phyloP scores from a whole-genome alignment of 495 filamentous ascomycete genomes.

The Apiosordaria backusii region DNA sequence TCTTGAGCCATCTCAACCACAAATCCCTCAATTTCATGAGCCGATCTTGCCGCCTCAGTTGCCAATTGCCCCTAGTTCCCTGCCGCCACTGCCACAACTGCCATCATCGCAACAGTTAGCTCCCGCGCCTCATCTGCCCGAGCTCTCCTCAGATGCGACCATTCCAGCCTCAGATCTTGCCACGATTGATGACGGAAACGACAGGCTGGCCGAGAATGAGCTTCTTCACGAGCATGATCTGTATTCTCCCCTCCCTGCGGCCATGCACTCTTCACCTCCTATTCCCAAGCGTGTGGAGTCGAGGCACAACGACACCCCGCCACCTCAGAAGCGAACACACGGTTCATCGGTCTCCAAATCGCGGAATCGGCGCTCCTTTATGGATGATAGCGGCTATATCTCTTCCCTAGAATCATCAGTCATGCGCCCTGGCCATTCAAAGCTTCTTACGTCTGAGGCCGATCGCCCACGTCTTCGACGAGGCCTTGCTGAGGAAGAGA shows the following conservation, averaged over 20 bases:
- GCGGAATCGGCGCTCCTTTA: conserved; percentile 63
- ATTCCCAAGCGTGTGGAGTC: conserved; percentile 59
- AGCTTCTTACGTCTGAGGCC: conserved; percentile 68
- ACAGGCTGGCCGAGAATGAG: conserved; percentile 47
- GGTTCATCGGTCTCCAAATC: conserved; percentile 54
- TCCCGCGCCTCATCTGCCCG: conserved; percentile 36
- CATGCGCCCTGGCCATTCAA: conserved; percentile 61
- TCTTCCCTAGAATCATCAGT: conserved; percentile 95
- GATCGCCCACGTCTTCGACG: conserved; percentile 77
- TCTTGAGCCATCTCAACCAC: conserved; percentile 38
- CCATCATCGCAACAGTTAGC: conserved; percentile 28
- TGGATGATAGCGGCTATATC: conserved; percentile 96
- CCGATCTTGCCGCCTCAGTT: conserved; percentile 30
- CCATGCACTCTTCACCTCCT: conserved; percentile 84
- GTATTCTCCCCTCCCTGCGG: conserved; percentile 53
- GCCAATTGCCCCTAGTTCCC: conserved; percentile 27
- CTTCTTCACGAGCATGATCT: conserved; percentile 55
- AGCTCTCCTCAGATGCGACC: conserved; percentile 92
- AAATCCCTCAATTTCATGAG: conserved; percentile 25
- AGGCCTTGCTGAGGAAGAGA: conserved; percentile 89
- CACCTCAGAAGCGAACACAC: conserved; percentile 58
- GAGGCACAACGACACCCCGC: conserved; percentile 68
- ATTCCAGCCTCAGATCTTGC: conserved; percentile 80
- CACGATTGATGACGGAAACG: conserved; percentile 56
- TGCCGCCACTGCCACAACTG: conserved; percentile 31